phyloP scores from a whole-genome alignment of 192 early-diverging fungal species.

The Gigaspora rosea region DNA sequence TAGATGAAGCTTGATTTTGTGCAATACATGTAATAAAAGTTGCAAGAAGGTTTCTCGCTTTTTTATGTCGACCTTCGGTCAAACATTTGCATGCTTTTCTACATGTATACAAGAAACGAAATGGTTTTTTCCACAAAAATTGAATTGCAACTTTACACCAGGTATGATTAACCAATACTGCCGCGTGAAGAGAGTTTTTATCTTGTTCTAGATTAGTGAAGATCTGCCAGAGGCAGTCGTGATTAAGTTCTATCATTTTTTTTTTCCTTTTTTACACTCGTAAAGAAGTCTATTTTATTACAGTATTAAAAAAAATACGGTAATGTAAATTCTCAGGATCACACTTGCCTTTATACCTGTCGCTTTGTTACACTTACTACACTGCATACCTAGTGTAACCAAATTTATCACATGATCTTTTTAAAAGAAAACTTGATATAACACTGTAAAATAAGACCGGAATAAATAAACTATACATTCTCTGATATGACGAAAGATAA shows the following conservation, averaged over 20 bases:
- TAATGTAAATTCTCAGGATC: too few species aligned
- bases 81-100: neutral
- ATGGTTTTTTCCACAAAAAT: slow-evolving; percentile 23
- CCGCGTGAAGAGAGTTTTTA: slow-evolving; percentile 1
- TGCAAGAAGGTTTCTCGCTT: neutral
- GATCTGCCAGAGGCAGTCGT: slow-evolving; percentile 17
- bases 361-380: too few species aligned
- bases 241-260: neutral
- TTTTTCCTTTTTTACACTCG: neutral
- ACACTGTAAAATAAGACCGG: too few species aligned
- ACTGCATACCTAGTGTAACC: too few species aligned
- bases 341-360: too few species aligned
- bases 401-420: too few species aligned
- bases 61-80: neutral
- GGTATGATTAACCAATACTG: neutral
- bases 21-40: neutral
- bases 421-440: too few species aligned
- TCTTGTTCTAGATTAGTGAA: slow-evolving; percentile 4
- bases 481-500: too few species aligned
- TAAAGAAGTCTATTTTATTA: too few species aligned
- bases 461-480: too few species aligned
- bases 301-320: too few species aligned
- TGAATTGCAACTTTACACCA: slow-evolving; percentile 19
- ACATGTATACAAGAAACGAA: neutral
- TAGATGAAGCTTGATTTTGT: neutral